Conservation (phyloP, 2,329 filamentous ascomycete species). For the Hypomyces perniciosus region DNA sequence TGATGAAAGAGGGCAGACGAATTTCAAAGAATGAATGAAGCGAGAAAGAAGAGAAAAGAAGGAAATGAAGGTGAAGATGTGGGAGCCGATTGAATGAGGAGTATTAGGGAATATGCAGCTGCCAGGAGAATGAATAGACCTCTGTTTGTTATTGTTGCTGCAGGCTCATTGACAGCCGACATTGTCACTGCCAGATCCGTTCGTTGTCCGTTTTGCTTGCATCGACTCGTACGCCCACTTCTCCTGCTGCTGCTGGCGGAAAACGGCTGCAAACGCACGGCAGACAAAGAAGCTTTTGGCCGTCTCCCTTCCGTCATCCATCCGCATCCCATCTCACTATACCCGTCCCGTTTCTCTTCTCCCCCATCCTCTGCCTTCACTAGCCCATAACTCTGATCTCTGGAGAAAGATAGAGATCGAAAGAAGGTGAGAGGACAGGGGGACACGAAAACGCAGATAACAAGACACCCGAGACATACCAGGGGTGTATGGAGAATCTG, state of each 20-base stretch:
- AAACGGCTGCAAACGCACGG: constrained; percentile 3
- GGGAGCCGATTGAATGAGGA: background rate
- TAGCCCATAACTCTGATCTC: background rate
- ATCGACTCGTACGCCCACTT: background rate
- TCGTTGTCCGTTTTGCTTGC: background rate
- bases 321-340: too few relatives aligned
- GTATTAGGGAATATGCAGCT: too few relatives aligned
- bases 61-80: background rate
- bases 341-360: too few relatives aligned
- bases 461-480: constrained; percentile 12
- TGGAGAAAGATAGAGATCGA: background rate
- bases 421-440: background rate
- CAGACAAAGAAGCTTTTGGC: constrained; percentile 1
- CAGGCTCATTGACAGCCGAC: background rate
- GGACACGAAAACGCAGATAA: background rate
- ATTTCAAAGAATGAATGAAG: background rate
- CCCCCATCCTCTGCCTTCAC: too few relatives aligned
- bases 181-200: background rate
- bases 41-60: background rate
- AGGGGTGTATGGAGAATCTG: constrained; percentile 4
- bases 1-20: background rate
- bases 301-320: too few relatives aligned
- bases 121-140: background rate
- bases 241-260: too few relatives aligned
- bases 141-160: background rate